Evolutionary conservation across 805 yeast genomes (phyloP).

Genomic region (Lachancea waltii): DNA sequence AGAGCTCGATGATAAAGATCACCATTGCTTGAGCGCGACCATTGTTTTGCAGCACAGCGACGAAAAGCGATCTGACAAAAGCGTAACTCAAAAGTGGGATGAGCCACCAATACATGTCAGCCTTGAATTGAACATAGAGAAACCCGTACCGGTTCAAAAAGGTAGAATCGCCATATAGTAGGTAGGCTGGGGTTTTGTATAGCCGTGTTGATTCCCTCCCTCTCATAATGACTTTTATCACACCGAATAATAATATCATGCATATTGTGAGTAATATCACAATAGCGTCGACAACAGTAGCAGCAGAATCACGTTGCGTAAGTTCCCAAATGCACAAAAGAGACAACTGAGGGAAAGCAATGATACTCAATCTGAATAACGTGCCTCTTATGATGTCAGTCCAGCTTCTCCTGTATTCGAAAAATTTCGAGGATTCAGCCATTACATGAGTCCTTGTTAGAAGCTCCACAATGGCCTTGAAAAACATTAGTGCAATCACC

Average conservation of each 20-base stretch:
- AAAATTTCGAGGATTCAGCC: conserved; percentile 53
- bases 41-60: conserved; percentile 73
- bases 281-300: conserved; percentile 72
- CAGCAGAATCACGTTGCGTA: conserved; percentile 75
- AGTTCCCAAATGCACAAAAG: conserved; percentile 87
- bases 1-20: conserved; percentile 67
- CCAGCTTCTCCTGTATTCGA: conserved; percentile 80
- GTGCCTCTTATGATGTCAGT: conserved; percentile 80
- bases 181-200: conserved; percentile 87
- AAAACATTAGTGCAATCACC: conserved; percentile 48
- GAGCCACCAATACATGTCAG: conserved; percentile 81
- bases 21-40: conserved; percentile 81
- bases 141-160: conserved; percentile 87
- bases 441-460: conserved; percentile 51
- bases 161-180: conserved; percentile 76
- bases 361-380: conserved; percentile 69
- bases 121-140: conserved; percentile 83
- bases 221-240: conserved; percentile 60
- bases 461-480: conserved; percentile 65
- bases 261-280: conserved; percentile 54
- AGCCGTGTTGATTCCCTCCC: conserved; percentile 67
- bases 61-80: conserved; percentile 69
- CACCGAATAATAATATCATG: conserved; percentile 63
- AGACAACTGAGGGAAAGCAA: conserved; percentile 84
- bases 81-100: conserved; percentile 57